A percentile compares a stretch with the other conserved stretches of the same genome.
Conservation (phyloP, 768 basidiomycete species). For the Hericium rajendrae region DNA sequence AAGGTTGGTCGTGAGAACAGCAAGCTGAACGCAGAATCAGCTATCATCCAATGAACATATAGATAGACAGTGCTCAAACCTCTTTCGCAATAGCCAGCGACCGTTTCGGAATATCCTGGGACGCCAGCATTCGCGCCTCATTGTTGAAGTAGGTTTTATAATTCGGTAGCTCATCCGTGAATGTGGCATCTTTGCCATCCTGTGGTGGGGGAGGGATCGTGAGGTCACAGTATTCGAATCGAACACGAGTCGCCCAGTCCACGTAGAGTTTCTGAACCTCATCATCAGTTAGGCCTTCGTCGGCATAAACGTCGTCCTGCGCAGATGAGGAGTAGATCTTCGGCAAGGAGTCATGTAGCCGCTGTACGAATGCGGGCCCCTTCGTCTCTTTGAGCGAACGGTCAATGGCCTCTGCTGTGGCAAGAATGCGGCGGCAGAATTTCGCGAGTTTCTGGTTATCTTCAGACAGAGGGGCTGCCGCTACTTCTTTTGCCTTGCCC, state of each 20-base stretch:
- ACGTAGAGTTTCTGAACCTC: conserved; percentile 60
- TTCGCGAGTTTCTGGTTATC: conserved; percentile 69
- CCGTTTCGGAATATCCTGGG: conserved; percentile 82
- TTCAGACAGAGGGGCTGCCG: conserved; percentile 38
- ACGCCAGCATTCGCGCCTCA: conserved; percentile 76
- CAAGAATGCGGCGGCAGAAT: conserved; percentile 81
- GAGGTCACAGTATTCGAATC: conserved; percentile 92
- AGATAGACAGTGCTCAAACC: conserved; percentile 27
- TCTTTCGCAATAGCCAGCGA: conserved; percentile 94
- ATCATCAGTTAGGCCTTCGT: conserved; percentile 53
- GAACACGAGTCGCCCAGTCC: conserved; percentile 71
- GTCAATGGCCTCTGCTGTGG: conserved; percentile 80
- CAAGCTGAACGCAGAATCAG: conserved; percentile 44
- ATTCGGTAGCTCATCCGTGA: conserved; percentile 49
- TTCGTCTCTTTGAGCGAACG: conserved; percentile 82
- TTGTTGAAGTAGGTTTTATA: conserved; percentile 79
- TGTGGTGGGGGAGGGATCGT: conserved; percentile 30
- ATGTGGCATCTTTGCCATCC: conserved; percentile 20
- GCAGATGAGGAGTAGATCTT: conserved; percentile 46
- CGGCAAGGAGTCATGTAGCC: conserved; percentile 68
- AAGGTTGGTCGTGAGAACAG: conserved; percentile 86
- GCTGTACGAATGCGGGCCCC: conserved; percentile 75
- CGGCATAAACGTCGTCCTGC: conserved; percentile 30
- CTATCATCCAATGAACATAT: neutral
- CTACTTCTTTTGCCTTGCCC: conserved; percentile 55